phyloP scores from a whole-genome alignment of 2,329 filamentous ascomycete species.

The Fusarium drepaniforme region DNA sequence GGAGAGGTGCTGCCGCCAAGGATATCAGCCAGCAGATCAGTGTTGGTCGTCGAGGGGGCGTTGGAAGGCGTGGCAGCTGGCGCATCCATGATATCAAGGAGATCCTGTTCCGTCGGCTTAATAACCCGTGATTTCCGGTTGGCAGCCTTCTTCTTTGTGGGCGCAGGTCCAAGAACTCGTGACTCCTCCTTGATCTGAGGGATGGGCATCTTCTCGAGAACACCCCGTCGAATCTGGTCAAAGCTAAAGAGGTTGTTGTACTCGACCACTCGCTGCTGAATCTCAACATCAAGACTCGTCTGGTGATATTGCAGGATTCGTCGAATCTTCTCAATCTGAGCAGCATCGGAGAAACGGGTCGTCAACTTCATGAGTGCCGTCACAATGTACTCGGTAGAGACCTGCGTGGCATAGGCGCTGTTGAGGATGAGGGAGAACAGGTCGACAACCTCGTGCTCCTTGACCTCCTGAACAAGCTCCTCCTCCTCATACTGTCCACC shows the following conservation, averaged over 20 bases:
- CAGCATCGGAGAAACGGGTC: constrained; percentile 83
- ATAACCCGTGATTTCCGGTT: constrained; percentile 82
- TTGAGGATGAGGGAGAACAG: constrained; percentile 93
- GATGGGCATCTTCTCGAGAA: constrained; percentile 97
- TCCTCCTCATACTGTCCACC: constrained; percentile 96
- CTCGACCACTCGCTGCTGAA: constrained; percentile 95
- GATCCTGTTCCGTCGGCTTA: constrained; percentile 90
- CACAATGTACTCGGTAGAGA: constrained; percentile 94
- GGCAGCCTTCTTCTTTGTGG: constrained; percentile 75
- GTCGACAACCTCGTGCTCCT: constrained; percentile 91
- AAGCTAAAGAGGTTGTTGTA: constrained; percentile 95
- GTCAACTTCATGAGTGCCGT: constrained; percentile 96
- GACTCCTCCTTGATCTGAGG: constrained; percentile 98
- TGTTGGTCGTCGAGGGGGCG: constrained; percentile 74
- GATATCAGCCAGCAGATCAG: constrained; percentile 92
- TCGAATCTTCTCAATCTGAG: constrained; percentile 89
- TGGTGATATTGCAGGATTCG: constrained; percentile 82
- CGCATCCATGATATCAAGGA: constrained; percentile 92
- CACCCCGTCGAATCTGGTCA: constrained; percentile 87
- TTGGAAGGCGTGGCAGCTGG: constrained; percentile 66
- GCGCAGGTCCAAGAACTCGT: constrained; percentile 85
- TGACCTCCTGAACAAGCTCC: constrained; percentile 83
- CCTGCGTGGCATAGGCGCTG: constrained; percentile 93
- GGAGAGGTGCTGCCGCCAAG: constrained; percentile 77
- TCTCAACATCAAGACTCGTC: constrained; percentile 91